Conservation (phyloP, 352 stramenopile species). For the Phytophthora constricta region DNA sequence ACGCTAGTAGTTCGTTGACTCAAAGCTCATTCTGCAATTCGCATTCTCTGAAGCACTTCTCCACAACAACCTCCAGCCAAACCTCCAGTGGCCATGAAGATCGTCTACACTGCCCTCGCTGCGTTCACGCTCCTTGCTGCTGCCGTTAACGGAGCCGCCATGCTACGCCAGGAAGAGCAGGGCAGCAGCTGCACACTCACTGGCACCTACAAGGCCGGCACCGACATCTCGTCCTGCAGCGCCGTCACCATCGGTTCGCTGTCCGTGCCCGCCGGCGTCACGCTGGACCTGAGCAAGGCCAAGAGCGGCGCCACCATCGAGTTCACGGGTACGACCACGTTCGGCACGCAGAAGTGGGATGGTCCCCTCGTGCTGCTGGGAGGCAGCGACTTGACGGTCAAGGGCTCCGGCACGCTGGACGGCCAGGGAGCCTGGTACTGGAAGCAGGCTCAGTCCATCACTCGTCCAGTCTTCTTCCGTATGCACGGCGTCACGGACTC, state of each 20-base stretch:
- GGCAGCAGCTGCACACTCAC: slow-evolving; percentile 32
- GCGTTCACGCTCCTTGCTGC: background rate
- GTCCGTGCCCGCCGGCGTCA: slow-evolving; percentile 35
- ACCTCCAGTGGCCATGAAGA: background rate
- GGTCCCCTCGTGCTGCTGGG: slow-evolving; percentile 39
- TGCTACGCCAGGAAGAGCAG: slow-evolving; percentile 6
- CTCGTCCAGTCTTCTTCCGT: slow-evolving; percentile 45
- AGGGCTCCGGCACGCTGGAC: slow-evolving; percentile 41
- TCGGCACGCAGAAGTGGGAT: slow-evolving; percentile 32
- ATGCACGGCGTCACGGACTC: slow-evolving; percentile 30
- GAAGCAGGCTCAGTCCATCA: slow-evolving; percentile 35
- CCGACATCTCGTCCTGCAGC: slow-evolving; percentile 35
- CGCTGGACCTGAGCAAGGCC: slow-evolving; percentile 37
- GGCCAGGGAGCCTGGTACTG: slow-evolving; percentile 49
- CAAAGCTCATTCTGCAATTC: slow-evolving; percentile 6
- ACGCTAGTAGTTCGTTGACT: background rate
- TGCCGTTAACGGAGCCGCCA: background rate
- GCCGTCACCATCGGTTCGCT: slow-evolving; percentile 35
- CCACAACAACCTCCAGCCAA: background rate
- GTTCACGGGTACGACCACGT: slow-evolving; percentile 40
- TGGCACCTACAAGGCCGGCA: slow-evolving; percentile 38
- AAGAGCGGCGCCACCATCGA: slow-evolving; percentile 34
- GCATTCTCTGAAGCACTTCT: background rate
- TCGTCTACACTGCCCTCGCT: background rate
- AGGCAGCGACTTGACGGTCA: slow-evolving; percentile 37